A percentile compares a stretch with the other conserved stretches of the same genome.
These are phyloP conservation scores for Boletus sensibilis DNA, from an alignment of 768 basidiomycete species.

Conservation along the genomic window DNA sequence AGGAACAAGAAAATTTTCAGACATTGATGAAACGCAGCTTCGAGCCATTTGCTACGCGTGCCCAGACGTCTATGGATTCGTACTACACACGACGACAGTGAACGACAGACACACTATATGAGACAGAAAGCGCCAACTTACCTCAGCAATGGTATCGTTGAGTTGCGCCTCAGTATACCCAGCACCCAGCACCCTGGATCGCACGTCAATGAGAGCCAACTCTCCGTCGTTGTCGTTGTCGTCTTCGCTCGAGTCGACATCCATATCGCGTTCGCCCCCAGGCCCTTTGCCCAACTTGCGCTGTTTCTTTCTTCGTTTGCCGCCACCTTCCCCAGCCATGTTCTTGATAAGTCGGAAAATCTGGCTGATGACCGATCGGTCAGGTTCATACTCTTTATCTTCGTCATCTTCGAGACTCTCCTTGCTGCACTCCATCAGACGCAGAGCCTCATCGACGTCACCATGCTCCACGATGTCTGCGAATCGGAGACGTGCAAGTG, in stretches of 20 bases:
- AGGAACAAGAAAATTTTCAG: slow-evolving; percentile 5
- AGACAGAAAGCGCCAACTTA: slow-evolving; percentile 37
- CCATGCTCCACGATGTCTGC: slow-evolving; percentile 73
- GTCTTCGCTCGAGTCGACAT: slow-evolving; percentile 66
- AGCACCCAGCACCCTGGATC: slow-evolving; percentile 77
- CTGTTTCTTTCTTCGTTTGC: slow-evolving; percentile 41
- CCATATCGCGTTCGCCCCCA: slow-evolving; percentile 67
- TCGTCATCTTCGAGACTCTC: slow-evolving; percentile 83
- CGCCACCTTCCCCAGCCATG: slow-evolving; percentile 57
- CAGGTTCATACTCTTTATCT: slow-evolving; percentile 64
- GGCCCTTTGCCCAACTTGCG: slow-evolving; percentile 68
- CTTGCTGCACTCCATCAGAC: slow-evolving; percentile 96
- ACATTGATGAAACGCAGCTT: slow-evolving; percentile 68
- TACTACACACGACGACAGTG: slow-evolving; percentile 54
- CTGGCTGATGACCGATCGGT: slow-evolving; percentile 77
- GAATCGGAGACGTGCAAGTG: slow-evolving; percentile 88
- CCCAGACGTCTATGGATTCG: slow-evolving; percentile 79
- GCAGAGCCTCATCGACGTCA: slow-evolving; percentile 95
- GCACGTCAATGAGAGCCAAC: slow-evolving; percentile 82
- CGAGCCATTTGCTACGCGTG: slow-evolving; percentile 78
- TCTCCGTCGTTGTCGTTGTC: slow-evolving; percentile 68
- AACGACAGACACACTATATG: not conserved
- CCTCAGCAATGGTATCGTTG: slow-evolving; percentile 79
- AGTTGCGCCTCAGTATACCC: slow-evolving; percentile 93
- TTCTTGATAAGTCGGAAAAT: slow-evolving; percentile 91